A percentile compares a stretch with the other conserved stretches of the same genome.
These are phyloP conservation scores for Colletotrichum plurivorum DNA, from an alignment of 2,329 filamentous ascomycete genomes.

Conservation along the genomic window DNA sequence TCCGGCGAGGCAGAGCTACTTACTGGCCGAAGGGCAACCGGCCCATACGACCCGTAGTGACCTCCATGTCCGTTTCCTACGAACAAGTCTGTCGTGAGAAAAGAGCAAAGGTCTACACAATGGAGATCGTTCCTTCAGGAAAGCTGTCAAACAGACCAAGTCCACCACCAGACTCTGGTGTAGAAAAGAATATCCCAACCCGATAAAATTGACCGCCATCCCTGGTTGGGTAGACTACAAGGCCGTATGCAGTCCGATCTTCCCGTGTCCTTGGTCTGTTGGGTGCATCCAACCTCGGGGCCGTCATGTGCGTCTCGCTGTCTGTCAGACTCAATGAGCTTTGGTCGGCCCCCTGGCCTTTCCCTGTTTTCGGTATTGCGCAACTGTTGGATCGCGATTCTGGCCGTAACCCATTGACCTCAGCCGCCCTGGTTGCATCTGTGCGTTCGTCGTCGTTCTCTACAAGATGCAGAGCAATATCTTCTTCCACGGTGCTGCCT, in stretches of 20 bases:
- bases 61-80: not conserved
- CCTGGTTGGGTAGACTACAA: not conserved
- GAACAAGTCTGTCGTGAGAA: no score
- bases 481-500: not conserved
- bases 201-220: not conserved
- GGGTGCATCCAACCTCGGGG: not conserved
- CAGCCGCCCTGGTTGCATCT: no score
- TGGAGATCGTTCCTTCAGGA: not conserved
- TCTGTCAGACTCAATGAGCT: no score
- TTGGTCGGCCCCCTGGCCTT: no score
- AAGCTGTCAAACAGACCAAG: not conserved
- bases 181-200: not conserved
- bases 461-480: not conserved
- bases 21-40: slow-evolving; percentile 65
- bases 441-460: no score
- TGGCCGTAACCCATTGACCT: not conserved
- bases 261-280: not conserved
- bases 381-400: not conserved
- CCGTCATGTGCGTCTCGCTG: no score
- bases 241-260: not conserved
- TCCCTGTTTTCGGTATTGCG: not conserved
- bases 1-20: slow-evolving; percentile 68
- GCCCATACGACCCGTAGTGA: slow-evolving; percentile 66
- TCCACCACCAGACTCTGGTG: not conserved
- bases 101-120: not conserved